Base-by-base conservation (phyloP, 352 stramenopile genomes). In the Phytophthora fragariaefolia region DNA sequence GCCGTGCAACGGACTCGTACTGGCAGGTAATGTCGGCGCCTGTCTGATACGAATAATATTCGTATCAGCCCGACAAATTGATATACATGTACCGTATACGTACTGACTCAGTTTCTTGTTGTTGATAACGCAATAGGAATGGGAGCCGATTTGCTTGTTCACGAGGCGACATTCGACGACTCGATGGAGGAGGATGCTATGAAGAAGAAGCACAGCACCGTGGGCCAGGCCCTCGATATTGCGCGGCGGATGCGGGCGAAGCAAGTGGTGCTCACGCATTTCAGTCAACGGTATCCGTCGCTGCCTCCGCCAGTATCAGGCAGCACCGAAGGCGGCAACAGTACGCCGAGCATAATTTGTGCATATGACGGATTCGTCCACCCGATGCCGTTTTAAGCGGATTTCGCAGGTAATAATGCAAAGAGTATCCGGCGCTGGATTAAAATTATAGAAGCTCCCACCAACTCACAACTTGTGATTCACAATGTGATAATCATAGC, bases 91-190 rank as follows among this genome's bases (percentile, higher is more conserved):
- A n/a, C n/a, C n/a, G n/a, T n/a, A n/a, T n/a, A 43, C n/a, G 0
- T 3, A 13, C 38, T 24, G 15, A 46, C 17, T 46, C n/a, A 46
- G n/a, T 40, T 34, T 34, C 7, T 10, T 34, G 3, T 7, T 46
- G 17, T 24, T 46, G 38, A 46, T 46, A 46, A 46, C 38, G 38
- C 12, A 23, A 30, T 22, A 74, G 83, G 71, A 1, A 77, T 82
- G 57, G 64, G 73, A n/a, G 80, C 74, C 61, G 78, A 79, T 68
- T 51, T 99, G 46, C 76, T 99, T 13, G 97, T 99, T 66, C 97
- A 99, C 63, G 97, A 99, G 80, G 97, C 97, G 36, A 99, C 97
- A 2, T 99, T 99, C 69, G 96, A 98, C 30, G 92, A 99, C 82
- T 86, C 87, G 49, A 98, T 98, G 91, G 78, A 93, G 62, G 80